Base-by-base conservation (phyloP, 177 flowering plant genomes). In the Vitis hybrid region DNA sequence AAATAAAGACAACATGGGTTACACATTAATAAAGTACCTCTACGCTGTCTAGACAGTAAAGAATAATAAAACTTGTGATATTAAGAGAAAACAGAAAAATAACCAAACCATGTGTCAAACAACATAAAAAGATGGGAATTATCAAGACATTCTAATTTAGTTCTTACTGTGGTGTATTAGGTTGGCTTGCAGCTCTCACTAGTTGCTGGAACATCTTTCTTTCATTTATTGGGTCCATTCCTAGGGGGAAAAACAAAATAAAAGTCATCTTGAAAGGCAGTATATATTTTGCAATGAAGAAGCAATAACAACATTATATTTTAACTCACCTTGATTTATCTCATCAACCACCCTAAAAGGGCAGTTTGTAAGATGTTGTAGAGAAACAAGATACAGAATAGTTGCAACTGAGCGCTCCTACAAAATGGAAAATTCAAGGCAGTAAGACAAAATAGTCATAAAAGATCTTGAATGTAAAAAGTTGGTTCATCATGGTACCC, bases 341-440 rank as follows among this genome's bases (percentile, higher is more conserved):
- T 96, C 99, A 84, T 96, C 99, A 72, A 96, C 98, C 52, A 96
- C 98, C 62, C 98, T 87, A 71, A 96, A 96, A 65, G 99, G 99
- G 86, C 99, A 91, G 79, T 86, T 83, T 11, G 99, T 92, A 21
- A 92, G 91, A 80, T 96, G 98, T 88, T 96, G 98, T 60, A 96
- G 88, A 58, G 99, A 96, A 71, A 96, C 97, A 41, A 96, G 97
- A 80, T 92, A 94, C 58, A 92, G 93, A 78, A 94, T 94, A 5
- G 98, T 91, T 66, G 98, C 91, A 66, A 94, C 97, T 0, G 98
- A 94, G 1, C 98, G 90, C 73, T 94, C 98, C 98, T 94, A 63
- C 18, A 76, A 71, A 74, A 75, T 1, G 5, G 61, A 72, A 67
- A 61, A 14, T 61, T 4, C 18, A 69, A 70, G 59, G 21, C 32